A percentile compares a stretch with the other conserved stretches of the same genome.
phyloP scores from a whole-genome alignment of 73 alveolate genomes.

The Tetrahymena malaccensis region DNA sequence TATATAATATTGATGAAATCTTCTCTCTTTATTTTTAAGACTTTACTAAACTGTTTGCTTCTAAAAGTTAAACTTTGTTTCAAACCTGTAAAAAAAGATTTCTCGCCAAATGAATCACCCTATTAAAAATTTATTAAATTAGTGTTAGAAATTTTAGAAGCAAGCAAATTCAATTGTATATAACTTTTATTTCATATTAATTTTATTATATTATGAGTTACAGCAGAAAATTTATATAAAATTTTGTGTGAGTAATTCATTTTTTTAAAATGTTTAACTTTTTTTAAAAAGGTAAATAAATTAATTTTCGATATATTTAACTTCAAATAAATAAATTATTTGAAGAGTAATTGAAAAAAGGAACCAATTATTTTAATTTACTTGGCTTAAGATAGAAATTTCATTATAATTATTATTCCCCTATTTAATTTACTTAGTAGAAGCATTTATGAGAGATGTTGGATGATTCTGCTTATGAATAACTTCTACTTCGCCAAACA shows the following conservation, averaged over 20 bases:
- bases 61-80: background rate
- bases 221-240: too few relatives aligned
- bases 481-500: background rate
- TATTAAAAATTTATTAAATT: background rate
- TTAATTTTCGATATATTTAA: too few relatives aligned
- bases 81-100: background rate
- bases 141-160: too few relatives aligned
- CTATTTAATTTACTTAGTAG: background rate
- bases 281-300: too few relatives aligned
- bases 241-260: too few relatives aligned
- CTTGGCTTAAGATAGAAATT: background rate
- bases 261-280: too few relatives aligned
- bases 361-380: background rate
- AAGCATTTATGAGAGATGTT: background rate
- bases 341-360: too few relatives aligned
- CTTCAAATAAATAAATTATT: too few relatives aligned
- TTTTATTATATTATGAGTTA: too few relatives aligned
- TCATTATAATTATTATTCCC: background rate
- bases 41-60: background rate
- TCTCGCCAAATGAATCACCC: background rate
- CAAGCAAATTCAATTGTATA: too few relatives aligned
- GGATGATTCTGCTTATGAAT: background rate
- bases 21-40: background rate
- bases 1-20: background rate
- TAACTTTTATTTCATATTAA: too few relatives aligned